Percentiles rank a stretch among this genome's conserved stretches.
These are phyloP conservation scores for Pythium apleroticum DNA, from an alignment of 352 stramenopile genomes.

Conservation along the genomic window DNA sequence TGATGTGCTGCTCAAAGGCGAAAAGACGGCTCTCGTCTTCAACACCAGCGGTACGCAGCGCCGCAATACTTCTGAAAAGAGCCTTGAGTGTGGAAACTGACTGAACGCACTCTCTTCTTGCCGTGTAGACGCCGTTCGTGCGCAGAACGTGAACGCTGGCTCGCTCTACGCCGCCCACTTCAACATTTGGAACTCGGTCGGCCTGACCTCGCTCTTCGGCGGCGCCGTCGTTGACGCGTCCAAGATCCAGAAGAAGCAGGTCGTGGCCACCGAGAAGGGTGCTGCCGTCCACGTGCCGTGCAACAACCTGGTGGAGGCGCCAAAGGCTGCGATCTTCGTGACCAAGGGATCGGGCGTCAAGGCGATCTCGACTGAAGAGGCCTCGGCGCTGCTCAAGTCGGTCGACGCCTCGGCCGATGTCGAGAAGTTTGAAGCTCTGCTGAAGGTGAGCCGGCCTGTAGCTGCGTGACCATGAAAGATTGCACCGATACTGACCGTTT, in stretches of 20 bases:
- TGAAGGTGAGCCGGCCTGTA: constrained; percentile 42
- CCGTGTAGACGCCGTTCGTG: constrained; percentile 42
- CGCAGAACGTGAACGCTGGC: constrained; percentile 60
- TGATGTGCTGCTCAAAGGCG: constrained; percentile 59
- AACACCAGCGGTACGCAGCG: constrained; percentile 52
- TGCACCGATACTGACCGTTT: too few relatives aligned
- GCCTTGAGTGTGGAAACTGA: constrained; percentile 8
- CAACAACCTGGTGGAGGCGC: constrained; percentile 75
- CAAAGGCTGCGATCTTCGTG: constrained; percentile 63
- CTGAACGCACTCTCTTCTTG: too few relatives aligned
- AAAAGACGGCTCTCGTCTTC: constrained; percentile 72
- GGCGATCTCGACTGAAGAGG: constrained; percentile 56
- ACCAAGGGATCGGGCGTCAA: constrained; percentile 61
- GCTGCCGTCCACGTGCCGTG: constrained; percentile 68
- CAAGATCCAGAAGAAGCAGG: constrained; percentile 61
- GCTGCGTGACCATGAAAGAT: too few relatives aligned
- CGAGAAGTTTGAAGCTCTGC: constrained; percentile 65
- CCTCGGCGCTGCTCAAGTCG: constrained; percentile 46
- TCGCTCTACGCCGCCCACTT: constrained; percentile 66
- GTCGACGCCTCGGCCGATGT: constrained; percentile 45
- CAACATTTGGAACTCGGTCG: constrained; percentile 69
- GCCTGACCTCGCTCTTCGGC: constrained; percentile 71
- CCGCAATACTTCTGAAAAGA: too few relatives aligned
- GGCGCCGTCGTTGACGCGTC: constrained; percentile 56
- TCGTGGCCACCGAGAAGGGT: constrained; percentile 45